Evolutionary conservation across 208 protist species (phyloP).

Genomic region (Porcisia hertigi): DNA sequence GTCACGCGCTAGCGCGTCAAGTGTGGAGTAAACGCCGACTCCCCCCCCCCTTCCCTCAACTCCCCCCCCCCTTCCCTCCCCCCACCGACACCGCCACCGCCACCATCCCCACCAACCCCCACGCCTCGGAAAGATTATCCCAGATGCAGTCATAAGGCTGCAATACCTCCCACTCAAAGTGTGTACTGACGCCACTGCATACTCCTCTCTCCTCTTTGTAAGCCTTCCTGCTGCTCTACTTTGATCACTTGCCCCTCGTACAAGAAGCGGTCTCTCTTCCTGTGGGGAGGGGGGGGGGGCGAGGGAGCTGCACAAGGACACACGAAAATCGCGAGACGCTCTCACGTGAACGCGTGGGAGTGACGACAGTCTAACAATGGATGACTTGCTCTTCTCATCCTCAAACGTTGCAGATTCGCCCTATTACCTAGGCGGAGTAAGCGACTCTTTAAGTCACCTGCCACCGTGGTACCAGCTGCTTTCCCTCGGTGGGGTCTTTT

Average conservation of each 20-base stretch:
- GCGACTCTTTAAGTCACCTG: conserved; percentile 74
- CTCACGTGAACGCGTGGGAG: background rate
- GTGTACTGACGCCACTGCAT: background rate
- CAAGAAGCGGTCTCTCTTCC: background rate
- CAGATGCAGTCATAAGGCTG: background rate
- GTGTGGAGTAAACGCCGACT: too few species aligned
- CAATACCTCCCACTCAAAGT: background rate
- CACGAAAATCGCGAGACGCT: background rate
- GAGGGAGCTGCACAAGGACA: background rate
- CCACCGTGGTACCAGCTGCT: conserved; percentile 86
- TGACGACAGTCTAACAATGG: background rate
- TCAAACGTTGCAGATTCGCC: background rate
- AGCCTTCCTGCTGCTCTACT: background rate
- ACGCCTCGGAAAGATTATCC: background rate
- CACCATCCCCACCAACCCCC: too few species aligned
- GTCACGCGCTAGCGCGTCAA: too few species aligned
- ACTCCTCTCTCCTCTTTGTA: background rate
- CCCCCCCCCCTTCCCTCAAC: too few species aligned
- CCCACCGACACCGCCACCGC: too few species aligned
- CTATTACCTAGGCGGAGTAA: conserved; percentile 66
- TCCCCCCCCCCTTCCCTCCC: too few species aligned
- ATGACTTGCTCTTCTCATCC: background rate
- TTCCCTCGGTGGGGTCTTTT: conserved; percentile 59
- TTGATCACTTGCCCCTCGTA: background rate
- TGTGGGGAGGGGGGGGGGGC: background rate